phyloP scores from a whole-genome alignment of 192 early-diverging fungal genomes.

The Backusella westeae region DNA sequence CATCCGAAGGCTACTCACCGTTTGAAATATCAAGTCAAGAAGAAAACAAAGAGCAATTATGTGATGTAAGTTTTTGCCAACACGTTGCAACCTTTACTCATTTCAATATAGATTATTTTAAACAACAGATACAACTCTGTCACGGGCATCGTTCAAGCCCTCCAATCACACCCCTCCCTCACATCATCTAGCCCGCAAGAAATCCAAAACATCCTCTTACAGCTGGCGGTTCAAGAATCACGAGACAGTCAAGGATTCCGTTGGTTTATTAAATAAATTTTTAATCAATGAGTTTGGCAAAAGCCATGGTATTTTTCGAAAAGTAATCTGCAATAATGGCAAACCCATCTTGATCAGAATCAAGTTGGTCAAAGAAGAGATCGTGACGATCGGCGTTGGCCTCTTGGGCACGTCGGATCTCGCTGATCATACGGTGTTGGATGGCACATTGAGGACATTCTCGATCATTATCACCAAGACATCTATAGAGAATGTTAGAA shows the following conservation, averaged over 20 bases:
- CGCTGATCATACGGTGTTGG: constrained; percentile 80
- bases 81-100: too few relatives aligned
- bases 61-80: neutral
- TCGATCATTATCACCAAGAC: constrained; percentile 51
- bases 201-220: neutral
- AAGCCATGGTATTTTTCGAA: constrained; percentile 79
- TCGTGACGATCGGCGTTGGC: constrained; percentile 74
- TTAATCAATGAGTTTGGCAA: constrained; percentile 58
- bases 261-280: neutral
- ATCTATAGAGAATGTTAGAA: constrained; percentile 25
- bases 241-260: neutral
- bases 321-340: constrained; percentile 87
- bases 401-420: constrained; percentile 78
- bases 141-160: neutral
- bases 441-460: constrained; percentile 82
- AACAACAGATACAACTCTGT: neutral
- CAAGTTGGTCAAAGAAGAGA: constrained; percentile 77
- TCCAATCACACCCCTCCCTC: neutral
- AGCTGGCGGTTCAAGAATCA: neutral
- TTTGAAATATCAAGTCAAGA: neutral
- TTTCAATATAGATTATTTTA: neutral
- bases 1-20: neutral
- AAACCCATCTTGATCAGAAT: constrained; percentile 82
- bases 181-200: neutral
- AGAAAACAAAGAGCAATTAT: neutral